A percentile compares a stretch with the other conserved stretches of the same genome.
phyloP scores from a whole-genome alignment of 306 rosid genomes.

The Vicia villosa region DNA sequence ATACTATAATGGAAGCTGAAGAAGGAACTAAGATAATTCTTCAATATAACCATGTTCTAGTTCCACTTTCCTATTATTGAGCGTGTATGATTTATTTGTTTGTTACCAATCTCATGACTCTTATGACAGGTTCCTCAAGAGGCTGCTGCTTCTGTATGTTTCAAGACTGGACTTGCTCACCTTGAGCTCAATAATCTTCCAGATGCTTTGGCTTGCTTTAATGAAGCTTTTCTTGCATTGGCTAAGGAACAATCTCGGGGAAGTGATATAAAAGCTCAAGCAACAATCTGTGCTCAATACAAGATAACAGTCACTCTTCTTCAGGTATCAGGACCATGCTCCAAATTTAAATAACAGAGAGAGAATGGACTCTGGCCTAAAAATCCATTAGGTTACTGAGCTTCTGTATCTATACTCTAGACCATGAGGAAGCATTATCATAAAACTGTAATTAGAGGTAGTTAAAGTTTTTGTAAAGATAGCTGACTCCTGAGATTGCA shows the following conservation, averaged over 20 bases:
- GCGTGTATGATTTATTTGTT: constrained; percentile 9
- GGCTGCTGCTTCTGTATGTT: constrained; percentile 84
- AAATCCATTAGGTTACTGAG: constrained; percentile 24
- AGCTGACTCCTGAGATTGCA: constrained; percentile 6
- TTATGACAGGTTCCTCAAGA: constrained; percentile 88
- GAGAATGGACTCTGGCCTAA: constrained; percentile 23
- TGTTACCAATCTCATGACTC: constrained; percentile 36
- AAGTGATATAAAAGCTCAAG: constrained; percentile 96
- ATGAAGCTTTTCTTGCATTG: constrained; percentile 91
- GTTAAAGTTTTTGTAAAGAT: constrained; percentile 3
- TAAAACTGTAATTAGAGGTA: constrained; percentile 12
- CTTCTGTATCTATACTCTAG: constrained; percentile 36
- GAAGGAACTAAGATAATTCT: constrained; percentile 22
- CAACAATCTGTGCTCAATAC: constrained; percentile 97
- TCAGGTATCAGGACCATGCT: constrained; percentile 56
- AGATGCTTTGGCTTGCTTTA: constrained; percentile 92
- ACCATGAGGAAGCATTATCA: constrained; percentile 15
- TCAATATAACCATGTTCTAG: constrained; percentile 26
- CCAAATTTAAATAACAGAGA: constrained; percentile 13
- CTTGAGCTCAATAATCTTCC: constrained; percentile 94
- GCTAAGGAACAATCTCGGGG: constrained; percentile 98
- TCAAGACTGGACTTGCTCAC: constrained; percentile 95
- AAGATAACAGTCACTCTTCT: constrained; percentile 95
- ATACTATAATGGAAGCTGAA: not conserved
- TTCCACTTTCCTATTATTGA: constrained; percentile 26